A percentile compares a stretch with the other conserved stretches of the same genome.
Evolutionary conservation across 2,329 filamentous ascomycete genomes (phyloP).

Genomic region (Aureobasidium sp.): DNA sequence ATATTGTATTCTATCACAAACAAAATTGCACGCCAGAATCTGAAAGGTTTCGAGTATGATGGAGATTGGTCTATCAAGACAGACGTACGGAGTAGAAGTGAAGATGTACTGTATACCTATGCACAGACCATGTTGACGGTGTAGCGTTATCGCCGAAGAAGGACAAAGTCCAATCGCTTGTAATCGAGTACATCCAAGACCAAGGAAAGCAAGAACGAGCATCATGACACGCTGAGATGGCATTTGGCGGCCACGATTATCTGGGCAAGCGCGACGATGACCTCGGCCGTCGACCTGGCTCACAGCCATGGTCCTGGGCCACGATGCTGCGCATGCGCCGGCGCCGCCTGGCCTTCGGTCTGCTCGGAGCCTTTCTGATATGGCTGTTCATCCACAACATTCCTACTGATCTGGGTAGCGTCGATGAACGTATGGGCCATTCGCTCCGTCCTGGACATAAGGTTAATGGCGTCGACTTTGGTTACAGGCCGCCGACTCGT

Average conservation of each 20-base stretch:
- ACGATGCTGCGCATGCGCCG: slow-evolving; percentile 34
- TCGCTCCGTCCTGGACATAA: slow-evolving; percentile 10
- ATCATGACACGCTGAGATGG: not conserved
- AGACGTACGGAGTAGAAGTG: no score
- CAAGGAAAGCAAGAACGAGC: not conserved
- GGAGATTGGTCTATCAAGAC: no score
- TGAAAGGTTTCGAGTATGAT: no score
- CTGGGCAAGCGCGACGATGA: slow-evolving; percentile 59
- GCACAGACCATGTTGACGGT: not conserved
- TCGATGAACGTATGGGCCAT: slow-evolving; percentile 19
- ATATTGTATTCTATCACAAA: no score
- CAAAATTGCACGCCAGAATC: no score
- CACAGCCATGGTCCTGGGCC: slow-evolving; percentile 9
- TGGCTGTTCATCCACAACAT: slow-evolving; percentile 60
- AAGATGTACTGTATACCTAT: not conserved
- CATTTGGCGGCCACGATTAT: slow-evolving; percentile 46
- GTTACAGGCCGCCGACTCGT: slow-evolving; percentile 4
- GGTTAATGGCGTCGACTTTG: slow-evolving; percentile 13
- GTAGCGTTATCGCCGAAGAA: not conserved
- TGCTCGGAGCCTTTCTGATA: slow-evolving; percentile 41
- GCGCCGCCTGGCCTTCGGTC: slow-evolving; percentile 37
- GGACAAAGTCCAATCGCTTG: not conserved
- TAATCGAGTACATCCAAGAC: not conserved
- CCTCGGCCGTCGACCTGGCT: slow-evolving; percentile 32
- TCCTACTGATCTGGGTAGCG: slow-evolving; percentile 39